These are phyloP conservation scores for Lonicera japonica DNA, from an alignment of 129 eudicot species.

Conservation along the genomic window DNA sequence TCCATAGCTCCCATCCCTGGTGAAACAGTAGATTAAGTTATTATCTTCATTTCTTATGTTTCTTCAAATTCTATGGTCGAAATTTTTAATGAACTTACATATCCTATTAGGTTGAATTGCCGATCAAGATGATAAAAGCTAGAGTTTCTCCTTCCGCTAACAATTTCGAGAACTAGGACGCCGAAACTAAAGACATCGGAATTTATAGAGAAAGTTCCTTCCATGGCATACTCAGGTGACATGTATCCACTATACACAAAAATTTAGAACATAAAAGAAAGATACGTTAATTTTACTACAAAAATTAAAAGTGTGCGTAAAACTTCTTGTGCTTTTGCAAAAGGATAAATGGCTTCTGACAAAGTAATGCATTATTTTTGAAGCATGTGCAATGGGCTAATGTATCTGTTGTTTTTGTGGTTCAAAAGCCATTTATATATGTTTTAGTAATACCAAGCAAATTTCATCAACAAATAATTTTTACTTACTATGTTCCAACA, in stretches of 20 bases:
- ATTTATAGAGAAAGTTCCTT: constrained; percentile 25
- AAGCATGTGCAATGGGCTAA: no score
- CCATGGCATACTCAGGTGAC: constrained; percentile 38
- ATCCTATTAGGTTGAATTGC: constrained; percentile 23
- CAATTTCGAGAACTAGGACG: constrained; percentile 28
- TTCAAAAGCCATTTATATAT: no score
- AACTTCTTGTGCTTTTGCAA: not conserved
- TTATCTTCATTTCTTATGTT: no score
- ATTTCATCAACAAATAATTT: not conserved
- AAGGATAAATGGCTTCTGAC: no score
- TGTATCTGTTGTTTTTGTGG: no score
- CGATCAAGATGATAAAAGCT: constrained; percentile 24
- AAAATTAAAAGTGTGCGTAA: not conserved
- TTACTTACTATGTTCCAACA: constrained; percentile 30
- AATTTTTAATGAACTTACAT: constrained; percentile 8
- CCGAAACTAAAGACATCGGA: constrained; percentile 38
- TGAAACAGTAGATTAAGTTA: not conserved
- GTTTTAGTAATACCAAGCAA: not conserved
- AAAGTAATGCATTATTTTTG: not conserved
- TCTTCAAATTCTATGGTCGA: not conserved
- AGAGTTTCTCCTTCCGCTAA: constrained; percentile 26
- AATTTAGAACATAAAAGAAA: not conserved
- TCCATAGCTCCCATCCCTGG: constrained; percentile 35
- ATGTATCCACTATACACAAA: constrained; percentile 26
- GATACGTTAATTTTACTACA: not conserved